phyloP scores from a whole-genome alignment of 148 eudicot species.

The Vaccinium darrowii region DNA sequence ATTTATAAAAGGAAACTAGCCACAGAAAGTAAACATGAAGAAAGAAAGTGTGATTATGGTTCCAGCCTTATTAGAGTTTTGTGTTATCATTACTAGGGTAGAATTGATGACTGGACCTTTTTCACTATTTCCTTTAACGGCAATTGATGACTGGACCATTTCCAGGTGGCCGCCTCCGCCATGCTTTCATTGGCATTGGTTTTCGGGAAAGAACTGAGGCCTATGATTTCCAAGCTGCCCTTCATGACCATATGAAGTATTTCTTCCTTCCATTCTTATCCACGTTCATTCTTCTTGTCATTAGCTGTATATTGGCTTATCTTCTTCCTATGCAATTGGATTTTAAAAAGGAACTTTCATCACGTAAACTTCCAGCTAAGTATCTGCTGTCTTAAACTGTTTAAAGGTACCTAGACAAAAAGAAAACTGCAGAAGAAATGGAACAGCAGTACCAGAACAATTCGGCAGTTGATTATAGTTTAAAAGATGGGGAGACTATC shows the following conservation, averaged over 20 bases:
- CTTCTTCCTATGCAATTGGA: not conserved
- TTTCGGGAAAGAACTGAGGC: slow-evolving; percentile 96
- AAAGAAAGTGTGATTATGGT: not conserved
- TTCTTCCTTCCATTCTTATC: slow-evolving; percentile 6
- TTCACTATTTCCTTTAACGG: slow-evolving; percentile 20
- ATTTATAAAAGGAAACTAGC: not conserved
- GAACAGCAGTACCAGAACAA: slow-evolving; percentile 83
- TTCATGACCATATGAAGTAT: slow-evolving; percentile 99
- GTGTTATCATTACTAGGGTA: not conserved
- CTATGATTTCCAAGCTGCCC: slow-evolving; percentile 97
- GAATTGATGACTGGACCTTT: slow-evolving; percentile 4
- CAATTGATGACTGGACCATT: not conserved
- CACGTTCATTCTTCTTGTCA: not conserved
- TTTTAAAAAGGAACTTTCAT: not conserved
- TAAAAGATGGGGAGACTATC: slow-evolving; percentile 92
- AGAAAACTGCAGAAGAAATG: slow-evolving; percentile 99
- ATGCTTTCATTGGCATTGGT: slow-evolving; percentile 95
- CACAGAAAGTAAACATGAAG: not conserved
- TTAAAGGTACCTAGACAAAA: slow-evolving; percentile 82
- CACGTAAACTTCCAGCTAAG: not conserved
- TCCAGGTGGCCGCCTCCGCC: slow-evolving; percentile 90
- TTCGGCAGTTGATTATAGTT: slow-evolving; percentile 87
- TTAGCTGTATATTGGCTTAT: not conserved
- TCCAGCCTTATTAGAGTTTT: not conserved
- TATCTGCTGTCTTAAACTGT: not conserved